A percentile compares a stretch with the other conserved stretches of the same genome.
phyloP scores from a whole-genome alignment of 2,329 filamentous ascomycete species.

The Metarhizium sp. region DNA sequence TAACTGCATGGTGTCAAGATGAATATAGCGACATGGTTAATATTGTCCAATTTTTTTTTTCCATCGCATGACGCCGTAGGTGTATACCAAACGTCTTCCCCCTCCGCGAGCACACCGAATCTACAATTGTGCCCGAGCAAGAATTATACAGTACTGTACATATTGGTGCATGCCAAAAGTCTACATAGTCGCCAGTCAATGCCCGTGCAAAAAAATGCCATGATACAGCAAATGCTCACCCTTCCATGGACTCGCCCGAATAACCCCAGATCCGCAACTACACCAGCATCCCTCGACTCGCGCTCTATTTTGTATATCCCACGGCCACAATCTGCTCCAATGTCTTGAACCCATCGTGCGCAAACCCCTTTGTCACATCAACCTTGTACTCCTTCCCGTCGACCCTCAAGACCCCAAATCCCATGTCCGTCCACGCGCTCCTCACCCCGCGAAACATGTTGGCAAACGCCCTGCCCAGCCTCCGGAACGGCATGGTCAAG shows the following conservation, averaged over 20 bases:
- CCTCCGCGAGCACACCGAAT: too few species aligned
- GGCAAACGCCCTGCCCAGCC: conserved; percentile 31
- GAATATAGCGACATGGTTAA: too few species aligned
- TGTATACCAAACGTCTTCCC: too few species aligned
- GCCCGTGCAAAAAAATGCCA: neutral
- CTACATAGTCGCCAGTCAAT: neutral
- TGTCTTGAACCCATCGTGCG: conserved; percentile 48
- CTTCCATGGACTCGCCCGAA: neutral
- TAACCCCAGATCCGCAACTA: neutral
- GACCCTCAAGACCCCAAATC: conserved; percentile 42
- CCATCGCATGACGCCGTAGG: too few species aligned
- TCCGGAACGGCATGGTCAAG: conserved; percentile 48
- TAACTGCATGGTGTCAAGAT: too few species aligned
- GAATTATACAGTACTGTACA: neutral
- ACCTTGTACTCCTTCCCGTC: conserved; percentile 44
- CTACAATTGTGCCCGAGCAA: too few species aligned
- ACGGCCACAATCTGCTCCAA: conserved; percentile 44
- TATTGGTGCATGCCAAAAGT: neutral
- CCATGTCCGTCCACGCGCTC: conserved; percentile 45
- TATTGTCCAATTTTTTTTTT: too few species aligned
- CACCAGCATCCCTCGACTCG: neutral
- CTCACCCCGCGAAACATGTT: conserved; percentile 35
- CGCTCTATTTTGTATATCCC: neutral
- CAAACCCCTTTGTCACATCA: conserved; percentile 47
- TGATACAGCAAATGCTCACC: neutral